Evolutionary conservation across 2,329 filamentous ascomycete genomes (phyloP).

Genomic region (Aureobasidium namibiae): DNA sequence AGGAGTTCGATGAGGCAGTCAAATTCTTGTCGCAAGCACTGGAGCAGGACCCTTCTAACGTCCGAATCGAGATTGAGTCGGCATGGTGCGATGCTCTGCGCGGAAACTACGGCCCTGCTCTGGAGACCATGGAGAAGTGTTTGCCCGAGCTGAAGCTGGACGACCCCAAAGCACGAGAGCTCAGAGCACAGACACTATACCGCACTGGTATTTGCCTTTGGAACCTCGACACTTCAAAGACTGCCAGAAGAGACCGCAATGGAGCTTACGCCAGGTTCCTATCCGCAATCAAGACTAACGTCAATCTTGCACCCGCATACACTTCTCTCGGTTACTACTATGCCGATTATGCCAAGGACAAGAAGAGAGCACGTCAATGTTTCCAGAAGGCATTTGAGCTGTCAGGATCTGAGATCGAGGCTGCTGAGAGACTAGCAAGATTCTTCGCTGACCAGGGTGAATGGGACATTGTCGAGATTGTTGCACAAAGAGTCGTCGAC

Average conservation of each 20-base stretch:
- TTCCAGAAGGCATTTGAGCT: conserved; percentile 96
- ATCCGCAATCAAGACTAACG: conserved; percentile 72
- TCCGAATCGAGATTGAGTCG: conserved; percentile 74
- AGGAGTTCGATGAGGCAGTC: conserved; percentile 75
- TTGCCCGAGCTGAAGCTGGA: conserved; percentile 57
- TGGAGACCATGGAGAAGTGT: conserved; percentile 61
- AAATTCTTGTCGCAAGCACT: conserved; percentile 72
- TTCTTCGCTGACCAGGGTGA: conserved; percentile 84
- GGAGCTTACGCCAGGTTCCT: conserved; percentile 81
- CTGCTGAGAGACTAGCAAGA: conserved; percentile 77
- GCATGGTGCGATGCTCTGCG: conserved; percentile 87
- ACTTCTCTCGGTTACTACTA: conserved; percentile 88
- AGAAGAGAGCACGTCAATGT: conserved; percentile 76
- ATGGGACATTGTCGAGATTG: conserved; percentile 92
- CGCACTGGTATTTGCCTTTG: conserved; percentile 80
- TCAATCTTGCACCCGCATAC: conserved; percentile 84
- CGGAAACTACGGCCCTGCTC: conserved; percentile 62
- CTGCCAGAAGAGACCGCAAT: conserved; percentile 68
- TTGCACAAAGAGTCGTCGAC: conserved; percentile 83
- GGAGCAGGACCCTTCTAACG: conserved; percentile 61
- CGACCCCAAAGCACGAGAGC: conserved; percentile 53
- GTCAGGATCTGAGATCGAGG: conserved; percentile 74
- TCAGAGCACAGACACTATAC: conserved; percentile 81
- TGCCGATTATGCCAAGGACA: conserved; percentile 81
- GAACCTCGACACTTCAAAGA: conserved; percentile 67